A percentile compares a stretch with the other conserved stretches of the same genome.
Conservation (phyloP, 306 rosid genomes). For the Ormosia emarginata region DNA sequence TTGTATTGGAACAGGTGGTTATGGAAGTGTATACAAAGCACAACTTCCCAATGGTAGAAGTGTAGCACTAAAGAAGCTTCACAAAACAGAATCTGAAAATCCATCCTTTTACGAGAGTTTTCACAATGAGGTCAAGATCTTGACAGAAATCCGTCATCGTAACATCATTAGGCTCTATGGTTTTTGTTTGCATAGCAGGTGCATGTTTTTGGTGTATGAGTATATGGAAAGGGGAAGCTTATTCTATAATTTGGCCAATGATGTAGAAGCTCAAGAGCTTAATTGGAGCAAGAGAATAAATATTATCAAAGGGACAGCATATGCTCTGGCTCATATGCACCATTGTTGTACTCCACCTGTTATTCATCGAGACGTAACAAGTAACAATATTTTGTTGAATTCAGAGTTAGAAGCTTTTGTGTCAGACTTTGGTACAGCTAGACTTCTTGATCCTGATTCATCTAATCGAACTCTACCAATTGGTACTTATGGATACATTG, state of each 20-base stretch:
- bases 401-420: neutral
- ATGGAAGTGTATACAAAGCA: neutral
- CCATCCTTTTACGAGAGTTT: neutral
- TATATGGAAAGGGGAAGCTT: constrained; percentile 22
- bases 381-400: constrained; percentile 15
- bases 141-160: neutral
- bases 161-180: neutral
- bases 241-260: neutral
- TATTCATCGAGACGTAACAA: constrained; percentile 15
- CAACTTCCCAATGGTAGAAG: neutral
- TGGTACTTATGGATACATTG: constrained; percentile 7
- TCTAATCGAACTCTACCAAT: neutral
- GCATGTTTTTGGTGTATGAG: constrained; percentile 5
- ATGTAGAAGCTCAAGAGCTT: neutral
- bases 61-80: constrained; percentile 12
- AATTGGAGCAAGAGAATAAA: constrained; percentile 3
- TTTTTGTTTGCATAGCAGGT: neutral
- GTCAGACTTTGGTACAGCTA: neutral
- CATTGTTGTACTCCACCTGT: neutral
- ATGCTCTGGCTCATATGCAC: constrained; percentile 14
- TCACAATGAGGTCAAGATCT: neutral
- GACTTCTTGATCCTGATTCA: constrained; percentile 3
- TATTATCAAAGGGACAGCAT: neutral
- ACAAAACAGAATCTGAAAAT: neutral
- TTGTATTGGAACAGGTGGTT: neutral